phyloP scores from a whole-genome alignment of 75 land plant species.

The Isoetes taiwanensis region DNA sequence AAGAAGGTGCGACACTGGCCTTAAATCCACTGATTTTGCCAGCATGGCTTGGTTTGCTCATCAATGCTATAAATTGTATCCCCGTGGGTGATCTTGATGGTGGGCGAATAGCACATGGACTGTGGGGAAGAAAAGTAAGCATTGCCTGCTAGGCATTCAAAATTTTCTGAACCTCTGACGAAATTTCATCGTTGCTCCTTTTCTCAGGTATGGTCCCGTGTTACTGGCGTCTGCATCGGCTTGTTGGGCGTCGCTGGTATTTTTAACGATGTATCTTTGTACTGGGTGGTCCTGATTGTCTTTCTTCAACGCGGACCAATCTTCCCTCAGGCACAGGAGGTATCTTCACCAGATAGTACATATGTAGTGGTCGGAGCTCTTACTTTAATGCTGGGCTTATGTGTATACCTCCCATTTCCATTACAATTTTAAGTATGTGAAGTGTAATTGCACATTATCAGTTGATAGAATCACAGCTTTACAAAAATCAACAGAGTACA shows the following conservation, averaged over 20 bases:
- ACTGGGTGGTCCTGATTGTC: conserved; percentile 71
- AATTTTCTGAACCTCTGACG: not conserved
- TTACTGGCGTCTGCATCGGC: conserved; percentile 45
- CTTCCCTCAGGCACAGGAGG: conserved; percentile 73
- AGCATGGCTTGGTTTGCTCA: conserved; percentile 92
- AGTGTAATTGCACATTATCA: too few relatives aligned
- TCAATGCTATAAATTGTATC: conserved; percentile 90
- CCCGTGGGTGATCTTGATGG: conserved; percentile 96
- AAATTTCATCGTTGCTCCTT: not conserved
- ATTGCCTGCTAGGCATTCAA: not conserved
- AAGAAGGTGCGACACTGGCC: conserved; percentile 60
- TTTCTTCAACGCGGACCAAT: conserved; percentile 89
- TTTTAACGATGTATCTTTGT: conserved; percentile 77
- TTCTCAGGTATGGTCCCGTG: conserved; percentile 59
- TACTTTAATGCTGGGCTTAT: conserved; percentile 56
- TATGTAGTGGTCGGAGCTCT: conserved; percentile 44
- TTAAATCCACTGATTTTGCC: conserved; percentile 68
- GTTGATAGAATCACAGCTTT: too few relatives aligned
- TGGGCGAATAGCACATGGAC: conserved; percentile 66
- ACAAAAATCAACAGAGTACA: too few relatives aligned
- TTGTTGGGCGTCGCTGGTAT: conserved; percentile 66
- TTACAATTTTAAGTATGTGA: conserved; percentile 64
- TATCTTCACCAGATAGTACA: conserved; percentile 50
- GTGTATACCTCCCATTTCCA: conserved; percentile 71
- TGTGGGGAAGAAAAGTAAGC: conserved; percentile 97